These are phyloP conservation scores for Stygiomarasmius scandens DNA, from an alignment of 1,284 basidiomycete genomes.

Conservation along the genomic window DNA sequence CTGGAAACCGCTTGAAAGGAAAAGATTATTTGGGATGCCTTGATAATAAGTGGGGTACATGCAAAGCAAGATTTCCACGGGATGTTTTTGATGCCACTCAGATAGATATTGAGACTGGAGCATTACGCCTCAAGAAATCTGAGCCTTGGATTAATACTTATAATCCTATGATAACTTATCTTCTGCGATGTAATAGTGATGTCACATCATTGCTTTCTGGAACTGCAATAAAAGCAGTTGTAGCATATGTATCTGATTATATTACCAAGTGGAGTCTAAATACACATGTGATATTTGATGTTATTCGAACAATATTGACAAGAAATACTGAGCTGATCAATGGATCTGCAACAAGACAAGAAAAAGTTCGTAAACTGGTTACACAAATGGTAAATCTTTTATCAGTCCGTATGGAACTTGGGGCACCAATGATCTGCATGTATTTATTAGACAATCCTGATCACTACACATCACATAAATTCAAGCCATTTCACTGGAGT, in stretches of 20 bases:
- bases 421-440: conserved; percentile 28
- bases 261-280: conserved; percentile 38
- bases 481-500: conserved; percentile 31
- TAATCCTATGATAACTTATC: conserved; percentile 29
- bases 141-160: conserved; percentile 38
- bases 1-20: not conserved
- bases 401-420: conserved; percentile 30
- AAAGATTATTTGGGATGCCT: not conserved
- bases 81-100: conserved; percentile 14
- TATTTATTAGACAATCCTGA: conserved; percentile 32
- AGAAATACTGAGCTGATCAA: conserved; percentile 23
- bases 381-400: conserved; percentile 33
- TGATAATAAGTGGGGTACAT: conserved; percentile 24
- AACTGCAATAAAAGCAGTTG: conserved; percentile 36
- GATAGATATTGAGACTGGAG: conserved; percentile 28
- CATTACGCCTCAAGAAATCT: conserved; percentile 31
- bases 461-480: conserved; percentile 31
- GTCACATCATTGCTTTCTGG: conserved; percentile 36
- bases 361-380: conserved; percentile 29
- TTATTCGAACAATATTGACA: conserved; percentile 28
- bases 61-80: conserved; percentile 30
- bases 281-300: conserved; percentile 35
- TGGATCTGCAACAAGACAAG: conserved; percentile 6
- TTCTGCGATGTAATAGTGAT: conserved; percentile 38
- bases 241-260: conserved; percentile 42